These are phyloP conservation scores for Aegilops speltoides DNA, from an alignment of 176 grass and related monocot genomes.

Conservation along the genomic window DNA sequence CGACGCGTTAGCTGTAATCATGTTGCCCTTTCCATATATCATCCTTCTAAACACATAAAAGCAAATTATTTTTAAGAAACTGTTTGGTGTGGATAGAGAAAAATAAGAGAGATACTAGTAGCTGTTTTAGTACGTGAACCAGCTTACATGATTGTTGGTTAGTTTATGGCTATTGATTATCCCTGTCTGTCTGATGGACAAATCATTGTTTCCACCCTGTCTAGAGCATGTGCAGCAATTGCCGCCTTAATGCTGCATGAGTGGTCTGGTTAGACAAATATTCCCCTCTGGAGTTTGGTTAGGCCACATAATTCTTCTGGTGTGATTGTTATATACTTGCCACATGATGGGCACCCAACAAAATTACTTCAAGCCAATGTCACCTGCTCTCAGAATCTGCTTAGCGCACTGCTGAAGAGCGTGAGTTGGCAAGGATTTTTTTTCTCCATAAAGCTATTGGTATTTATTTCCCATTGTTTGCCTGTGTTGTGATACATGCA, in stretches of 20 bases:
- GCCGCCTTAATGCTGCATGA: conserved; percentile 56
- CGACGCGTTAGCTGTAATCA: conserved; percentile 50
- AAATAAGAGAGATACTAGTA: background rate
- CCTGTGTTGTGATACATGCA: conserved; percentile 12
- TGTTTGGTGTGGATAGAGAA: conserved; percentile 21
- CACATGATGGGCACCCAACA: conserved; percentile 42
- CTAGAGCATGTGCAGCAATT: conserved; percentile 58
- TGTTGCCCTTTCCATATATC: conserved; percentile 25
- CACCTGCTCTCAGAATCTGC: conserved; percentile 53
- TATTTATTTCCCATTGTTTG: background rate
- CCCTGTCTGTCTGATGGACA: conserved; percentile 39
- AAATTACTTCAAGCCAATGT: conserved; percentile 27
- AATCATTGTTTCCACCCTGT: conserved; percentile 71
- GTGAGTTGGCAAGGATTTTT: conserved; percentile 35
- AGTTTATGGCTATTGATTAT: conserved; percentile 55
- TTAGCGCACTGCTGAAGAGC: conserved; percentile 34
- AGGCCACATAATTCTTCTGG: conserved; percentile 38
- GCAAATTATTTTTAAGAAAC: background rate
- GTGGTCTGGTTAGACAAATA: conserved; percentile 58
- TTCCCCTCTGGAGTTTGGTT: conserved; percentile 38
- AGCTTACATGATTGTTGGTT: conserved; percentile 50
- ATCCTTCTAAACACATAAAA: conserved; percentile 42
- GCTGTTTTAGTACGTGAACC: conserved; percentile 46
- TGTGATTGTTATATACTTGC: conserved; percentile 37
- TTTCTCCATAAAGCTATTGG: background rate